A percentile compares a stretch with the other conserved stretches of the same genome.
These are phyloP conservation scores for Fusarium devonianum DNA, from an alignment of 2,329 filamentous ascomycete species.

Conservation along the genomic window DNA sequence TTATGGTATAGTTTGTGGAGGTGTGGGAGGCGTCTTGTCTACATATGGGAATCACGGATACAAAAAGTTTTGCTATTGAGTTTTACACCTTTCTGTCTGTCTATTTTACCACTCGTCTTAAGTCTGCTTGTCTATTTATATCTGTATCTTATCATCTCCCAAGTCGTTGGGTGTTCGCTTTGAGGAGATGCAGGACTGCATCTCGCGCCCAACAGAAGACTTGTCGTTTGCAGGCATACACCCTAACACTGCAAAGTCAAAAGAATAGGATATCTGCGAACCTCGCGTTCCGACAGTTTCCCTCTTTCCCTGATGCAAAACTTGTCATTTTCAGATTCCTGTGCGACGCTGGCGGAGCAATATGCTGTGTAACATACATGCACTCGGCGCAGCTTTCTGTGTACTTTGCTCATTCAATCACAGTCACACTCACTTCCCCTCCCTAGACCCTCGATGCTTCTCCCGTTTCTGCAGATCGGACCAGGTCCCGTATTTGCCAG, in stretches of 20 bases:
- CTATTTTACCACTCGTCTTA: constrained; percentile 11
- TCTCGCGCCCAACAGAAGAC: constrained; percentile 9
- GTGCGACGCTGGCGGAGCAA: constrained; percentile 11
- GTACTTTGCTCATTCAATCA: no score
- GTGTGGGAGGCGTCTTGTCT: constrained; percentile 42
- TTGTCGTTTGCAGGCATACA: constrained; percentile 7
- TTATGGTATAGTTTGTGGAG: constrained; percentile 8
- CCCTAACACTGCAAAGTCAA: not conserved
- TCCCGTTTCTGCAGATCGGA: constrained; percentile 1
- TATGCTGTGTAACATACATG: constrained; percentile 27
- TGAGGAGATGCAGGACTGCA: no score
- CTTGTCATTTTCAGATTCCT: constrained; percentile 10
- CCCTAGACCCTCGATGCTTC: not conserved
- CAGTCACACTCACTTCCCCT: no score
- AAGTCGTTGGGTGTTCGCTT: no score
- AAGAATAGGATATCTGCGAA: constrained; percentile 2
- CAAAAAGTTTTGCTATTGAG: constrained; percentile 41
- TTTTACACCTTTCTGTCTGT: constrained; percentile 27
- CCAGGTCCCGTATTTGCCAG: no score
- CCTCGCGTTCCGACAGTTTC: not conserved
- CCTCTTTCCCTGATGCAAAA: constrained; percentile 6
- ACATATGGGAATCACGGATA: constrained; percentile 40
- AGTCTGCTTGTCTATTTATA: no score
- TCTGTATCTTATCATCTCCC: no score
- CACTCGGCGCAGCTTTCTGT: no score